Evolutionary conservation across 2,329 filamentous ascomycete genomes (phyloP).

Genomic region (Fusarium redolens): DNA sequence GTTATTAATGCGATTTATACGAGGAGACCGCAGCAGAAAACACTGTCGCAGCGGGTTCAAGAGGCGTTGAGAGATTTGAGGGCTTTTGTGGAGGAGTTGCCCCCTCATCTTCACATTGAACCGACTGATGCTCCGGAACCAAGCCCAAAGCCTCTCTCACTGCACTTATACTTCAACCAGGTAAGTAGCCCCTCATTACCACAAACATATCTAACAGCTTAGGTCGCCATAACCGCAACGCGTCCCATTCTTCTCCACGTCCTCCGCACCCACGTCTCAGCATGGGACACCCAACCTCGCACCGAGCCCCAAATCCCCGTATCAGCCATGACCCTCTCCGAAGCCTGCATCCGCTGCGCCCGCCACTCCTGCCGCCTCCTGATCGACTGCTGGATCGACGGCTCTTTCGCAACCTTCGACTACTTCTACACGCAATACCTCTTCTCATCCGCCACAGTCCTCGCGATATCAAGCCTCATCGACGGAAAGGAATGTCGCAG

Average conservation of each 20-base stretch:
- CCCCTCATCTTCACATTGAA: constrained; percentile 48
- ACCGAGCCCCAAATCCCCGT: constrained; percentile 44
- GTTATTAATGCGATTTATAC: constrained; percentile 50
- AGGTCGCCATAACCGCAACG: constrained; percentile 49
- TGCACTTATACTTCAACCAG: constrained; percentile 52
- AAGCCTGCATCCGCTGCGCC: constrained; percentile 59
- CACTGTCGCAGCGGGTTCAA: constrained; percentile 49
- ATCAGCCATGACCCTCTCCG: constrained; percentile 53
- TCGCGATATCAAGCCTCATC: constrained; percentile 57
- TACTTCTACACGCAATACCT: constrained; percentile 60
- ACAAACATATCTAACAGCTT: too few species aligned
- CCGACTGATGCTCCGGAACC: constrained; percentile 33
- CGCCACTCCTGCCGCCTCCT: constrained; percentile 57
- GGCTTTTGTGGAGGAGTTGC: constrained; percentile 48
- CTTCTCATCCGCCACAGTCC: constrained; percentile 58
- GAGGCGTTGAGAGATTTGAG: constrained; percentile 47
- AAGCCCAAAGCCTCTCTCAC: constrained; percentile 43
- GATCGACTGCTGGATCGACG: constrained; percentile 58
- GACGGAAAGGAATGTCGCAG: constrained; percentile 44
- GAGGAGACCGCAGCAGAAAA: constrained; percentile 43
- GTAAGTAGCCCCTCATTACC: too few species aligned
- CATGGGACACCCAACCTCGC: constrained; percentile 38
- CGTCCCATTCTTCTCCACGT: constrained; percentile 51
- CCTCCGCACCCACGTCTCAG: constrained; percentile 46
- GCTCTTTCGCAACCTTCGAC: constrained; percentile 59